Evolutionary conservation across 805 yeast species (phyloP).

Genomic region (Barnettozyma vustinii): DNA sequence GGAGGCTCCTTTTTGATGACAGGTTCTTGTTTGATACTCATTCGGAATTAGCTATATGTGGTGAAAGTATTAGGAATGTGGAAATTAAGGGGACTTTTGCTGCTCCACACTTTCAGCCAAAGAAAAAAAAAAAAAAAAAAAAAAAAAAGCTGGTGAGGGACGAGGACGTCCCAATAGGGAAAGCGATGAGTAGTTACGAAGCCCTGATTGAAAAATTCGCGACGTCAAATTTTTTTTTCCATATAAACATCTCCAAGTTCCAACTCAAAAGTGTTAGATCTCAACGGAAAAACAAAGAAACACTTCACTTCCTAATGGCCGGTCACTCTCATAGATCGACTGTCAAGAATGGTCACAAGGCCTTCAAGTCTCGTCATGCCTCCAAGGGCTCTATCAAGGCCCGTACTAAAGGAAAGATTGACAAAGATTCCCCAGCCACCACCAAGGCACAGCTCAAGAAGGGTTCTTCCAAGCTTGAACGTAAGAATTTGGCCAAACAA

Average conservation of each 20-base stretch:
- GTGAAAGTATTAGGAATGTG: too few relatives aligned
- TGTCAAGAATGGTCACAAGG: slow-evolving; percentile 77
- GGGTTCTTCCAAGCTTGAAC: slow-evolving; percentile 45
- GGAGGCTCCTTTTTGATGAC: not conserved
- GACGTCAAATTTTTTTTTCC: not conserved
- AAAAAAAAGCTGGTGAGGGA: too few relatives aligned
- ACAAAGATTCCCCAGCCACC: slow-evolving; percentile 41
- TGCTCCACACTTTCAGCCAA: too few relatives aligned
- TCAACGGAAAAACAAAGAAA: not conserved
- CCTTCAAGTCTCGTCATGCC: slow-evolving; percentile 88
- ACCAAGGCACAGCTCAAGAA: slow-evolving; percentile 22
- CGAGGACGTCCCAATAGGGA: not conserved
- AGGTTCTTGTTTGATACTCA: not conserved
- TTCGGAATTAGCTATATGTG: not conserved
- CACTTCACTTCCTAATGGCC: slow-evolving; percentile 39
- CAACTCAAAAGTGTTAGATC: not conserved
- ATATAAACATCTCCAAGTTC: not conserved
- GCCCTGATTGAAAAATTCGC: not conserved
- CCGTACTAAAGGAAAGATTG: slow-evolving; percentile 80
- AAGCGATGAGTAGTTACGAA: slow-evolving; percentile 6
- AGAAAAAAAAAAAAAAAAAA: too few relatives aligned
- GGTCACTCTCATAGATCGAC: slow-evolving; percentile 84
- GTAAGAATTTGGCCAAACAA: slow-evolving; percentile 78
- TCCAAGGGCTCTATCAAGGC: slow-evolving; percentile 84
- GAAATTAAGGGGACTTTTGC: too few relatives aligned